Conservation (phyloP, 1,284 basidiomycete genomes). For the Ganoderma lucidum region DNA sequence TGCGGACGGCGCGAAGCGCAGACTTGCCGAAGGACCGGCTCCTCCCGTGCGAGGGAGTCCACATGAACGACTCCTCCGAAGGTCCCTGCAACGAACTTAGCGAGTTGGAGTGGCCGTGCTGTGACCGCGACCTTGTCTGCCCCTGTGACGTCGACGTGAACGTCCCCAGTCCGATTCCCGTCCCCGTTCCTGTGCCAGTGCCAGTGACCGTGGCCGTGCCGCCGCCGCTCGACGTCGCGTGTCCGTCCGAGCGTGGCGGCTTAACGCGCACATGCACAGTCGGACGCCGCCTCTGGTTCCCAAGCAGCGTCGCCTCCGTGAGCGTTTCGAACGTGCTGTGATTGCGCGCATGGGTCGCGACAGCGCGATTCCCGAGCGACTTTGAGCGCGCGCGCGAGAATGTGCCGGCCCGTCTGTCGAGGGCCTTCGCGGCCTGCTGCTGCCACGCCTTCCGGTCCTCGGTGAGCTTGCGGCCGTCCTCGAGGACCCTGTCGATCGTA, state of each 20-base stretch:
- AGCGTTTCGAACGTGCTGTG: conserved; percentile 60
- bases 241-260: conserved; percentile 31
- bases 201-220: conserved; percentile 27
- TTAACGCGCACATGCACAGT: conserved; percentile 47
- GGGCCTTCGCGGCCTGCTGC: conserved; percentile 63
- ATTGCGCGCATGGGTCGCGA: conserved; percentile 32
- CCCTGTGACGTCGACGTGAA: conserved; percentile 38
- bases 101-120: conserved; percentile 43
- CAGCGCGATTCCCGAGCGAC: conserved; percentile 49
- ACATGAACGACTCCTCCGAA: conserved; percentile 38
- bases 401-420: conserved; percentile 68
- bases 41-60: conserved; percentile 53
- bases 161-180: conserved; percentile 24
- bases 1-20: conserved; percentile 51
- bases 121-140: conserved; percentile 51
- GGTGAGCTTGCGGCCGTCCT: conserved; percentile 65
- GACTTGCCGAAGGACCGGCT: conserved; percentile 67
- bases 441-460: conserved; percentile 73
- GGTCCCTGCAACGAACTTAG: conserved; percentile 48
- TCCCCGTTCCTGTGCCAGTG: conserved; percentile 22
- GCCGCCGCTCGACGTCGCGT: conserved; percentile 28
- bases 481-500: conserved; percentile 59
- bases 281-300: conserved; percentile 64
- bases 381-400: conserved; percentile 70
- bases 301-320: conserved; percentile 67